Percentiles rank a stretch among this genome's conserved stretches.
These are phyloP conservation scores for Colletotrichum falcatum DNA, from an alignment of 2,329 filamentous ascomycete species.

Conservation along the genomic window DNA sequence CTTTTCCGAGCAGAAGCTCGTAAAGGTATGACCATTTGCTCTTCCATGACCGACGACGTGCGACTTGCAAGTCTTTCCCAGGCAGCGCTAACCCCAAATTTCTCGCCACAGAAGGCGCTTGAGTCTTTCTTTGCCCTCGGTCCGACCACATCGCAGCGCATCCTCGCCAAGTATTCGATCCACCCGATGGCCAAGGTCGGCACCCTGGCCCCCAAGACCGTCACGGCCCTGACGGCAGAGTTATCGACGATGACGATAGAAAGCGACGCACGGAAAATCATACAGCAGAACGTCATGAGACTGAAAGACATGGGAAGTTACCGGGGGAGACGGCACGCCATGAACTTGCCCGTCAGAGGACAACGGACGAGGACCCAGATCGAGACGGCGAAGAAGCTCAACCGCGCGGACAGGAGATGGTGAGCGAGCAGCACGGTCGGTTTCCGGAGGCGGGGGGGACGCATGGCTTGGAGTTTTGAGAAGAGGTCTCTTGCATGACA, in stretches of 20 bases:
- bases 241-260: conserved; percentile 94
- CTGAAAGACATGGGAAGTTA: conserved; percentile 93
- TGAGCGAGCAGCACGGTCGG: conserved; percentile 44
- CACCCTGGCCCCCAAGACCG: conserved; percentile 77
- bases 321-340: conserved; percentile 89
- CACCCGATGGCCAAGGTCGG: conserved; percentile 85
- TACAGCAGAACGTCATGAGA: conserved; percentile 87
- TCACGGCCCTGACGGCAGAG: conserved; percentile 86
- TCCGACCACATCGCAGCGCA: conserved; percentile 72
- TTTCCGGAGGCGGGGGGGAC: background rate
- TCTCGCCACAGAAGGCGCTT: conserved; percentile 71
- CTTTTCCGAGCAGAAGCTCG: conserved; percentile 85
- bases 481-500: conserved; percentile 6
- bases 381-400: conserved; percentile 70
- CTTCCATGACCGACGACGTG: background rate
- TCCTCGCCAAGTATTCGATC: conserved; percentile 91
- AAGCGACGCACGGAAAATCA: conserved; percentile 81
- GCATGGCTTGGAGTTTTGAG: conserved; percentile 11
- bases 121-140: conserved; percentile 90
- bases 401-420: conserved; percentile 64
- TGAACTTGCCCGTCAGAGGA: conserved; percentile 90
- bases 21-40: conserved; percentile 71
- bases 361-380: conserved; percentile 87
- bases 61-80: background rate
- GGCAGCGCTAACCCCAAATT: conserved; percentile 28